These are phyloP conservation scores for Ceratonia siliqua DNA, from an alignment of 306 rosid species.

Conservation along the genomic window DNA sequence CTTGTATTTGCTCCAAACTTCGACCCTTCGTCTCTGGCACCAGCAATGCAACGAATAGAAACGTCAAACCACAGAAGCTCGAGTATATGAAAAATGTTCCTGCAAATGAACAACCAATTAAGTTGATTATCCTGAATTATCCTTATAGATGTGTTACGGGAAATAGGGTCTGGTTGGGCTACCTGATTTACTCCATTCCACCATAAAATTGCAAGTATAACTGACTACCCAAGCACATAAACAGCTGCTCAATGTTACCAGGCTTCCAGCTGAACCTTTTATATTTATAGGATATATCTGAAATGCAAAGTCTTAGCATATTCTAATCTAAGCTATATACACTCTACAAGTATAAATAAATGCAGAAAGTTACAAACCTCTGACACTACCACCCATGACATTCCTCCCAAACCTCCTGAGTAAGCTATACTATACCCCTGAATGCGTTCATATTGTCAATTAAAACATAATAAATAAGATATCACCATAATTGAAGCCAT, in stretches of 20 bases:
- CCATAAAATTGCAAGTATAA: not conserved
- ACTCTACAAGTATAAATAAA: too few species aligned
- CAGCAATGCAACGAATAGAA: not conserved
- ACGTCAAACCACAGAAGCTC: not conserved
- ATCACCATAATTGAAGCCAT: too few species aligned
- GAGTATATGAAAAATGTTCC: not conserved
- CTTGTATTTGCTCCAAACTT: not conserved
- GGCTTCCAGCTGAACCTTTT: not conserved
- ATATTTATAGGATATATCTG: not conserved
- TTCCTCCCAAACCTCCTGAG: not conserved
- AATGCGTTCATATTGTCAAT: not conserved
- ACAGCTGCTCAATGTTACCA: not conserved
- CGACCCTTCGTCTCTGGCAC: not conserved
- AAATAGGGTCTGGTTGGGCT: too few species aligned
- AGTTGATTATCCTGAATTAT: too few species aligned
- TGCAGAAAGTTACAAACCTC: not conserved
- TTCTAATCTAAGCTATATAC: too few species aligned
- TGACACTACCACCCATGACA: not conserved
- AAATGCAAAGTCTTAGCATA: not conserved
- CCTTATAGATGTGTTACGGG: too few species aligned
- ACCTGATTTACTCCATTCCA: not conserved
- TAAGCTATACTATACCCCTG: not conserved
- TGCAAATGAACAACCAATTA: too few species aligned
- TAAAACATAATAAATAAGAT: too few species aligned
- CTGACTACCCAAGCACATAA: not conserved